Conservation (phyloP, 306 rosid species). For the Quercus cerris region DNA sequence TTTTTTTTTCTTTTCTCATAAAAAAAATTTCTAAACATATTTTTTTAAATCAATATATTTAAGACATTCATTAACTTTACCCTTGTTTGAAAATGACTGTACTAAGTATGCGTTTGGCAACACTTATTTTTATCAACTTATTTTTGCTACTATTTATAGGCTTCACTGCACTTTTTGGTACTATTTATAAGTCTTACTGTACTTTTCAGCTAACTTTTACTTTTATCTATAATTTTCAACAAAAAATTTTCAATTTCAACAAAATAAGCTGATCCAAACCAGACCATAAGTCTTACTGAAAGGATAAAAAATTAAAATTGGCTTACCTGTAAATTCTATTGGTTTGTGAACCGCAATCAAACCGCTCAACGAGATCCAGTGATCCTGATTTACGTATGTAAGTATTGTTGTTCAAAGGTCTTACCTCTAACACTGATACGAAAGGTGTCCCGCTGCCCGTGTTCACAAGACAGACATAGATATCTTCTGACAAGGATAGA, state of each 20-base stretch:
- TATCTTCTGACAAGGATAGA: constrained; percentile 23
- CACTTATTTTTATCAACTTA: no score
- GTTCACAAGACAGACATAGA: constrained; percentile 41
- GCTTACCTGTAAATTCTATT: constrained; percentile 33
- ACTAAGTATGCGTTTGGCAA: no score
- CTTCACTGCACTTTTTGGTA: fast-evolving
- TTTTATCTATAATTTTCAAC: fast-evolving
- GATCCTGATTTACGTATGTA: constrained; percentile 16
- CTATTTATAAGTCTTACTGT: no score
- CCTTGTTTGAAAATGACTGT: no score
- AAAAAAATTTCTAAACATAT: fast-evolving
- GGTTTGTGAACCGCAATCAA: constrained; percentile 29
- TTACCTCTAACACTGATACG: constrained; percentile 45
- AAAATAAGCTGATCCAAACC: fast-evolving
- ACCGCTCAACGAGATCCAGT: constrained; percentile 4
- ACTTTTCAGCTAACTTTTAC: no score
- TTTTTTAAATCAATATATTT: no score
- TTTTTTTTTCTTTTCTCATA: no score
- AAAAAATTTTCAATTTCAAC: fast-evolving
- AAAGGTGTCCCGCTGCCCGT: constrained; percentile 44
- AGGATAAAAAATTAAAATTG: not conserved
- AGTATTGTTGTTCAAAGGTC: constrained; percentile 29
- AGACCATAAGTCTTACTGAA: no score
- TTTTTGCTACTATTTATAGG: no score
- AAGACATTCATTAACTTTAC: no score